Evolutionary conservation across 2,329 filamentous ascomycete species (phyloP), one percentile per base, ranked within the genome.

Genomic region (Mycocentrospora acerina): DNA sequence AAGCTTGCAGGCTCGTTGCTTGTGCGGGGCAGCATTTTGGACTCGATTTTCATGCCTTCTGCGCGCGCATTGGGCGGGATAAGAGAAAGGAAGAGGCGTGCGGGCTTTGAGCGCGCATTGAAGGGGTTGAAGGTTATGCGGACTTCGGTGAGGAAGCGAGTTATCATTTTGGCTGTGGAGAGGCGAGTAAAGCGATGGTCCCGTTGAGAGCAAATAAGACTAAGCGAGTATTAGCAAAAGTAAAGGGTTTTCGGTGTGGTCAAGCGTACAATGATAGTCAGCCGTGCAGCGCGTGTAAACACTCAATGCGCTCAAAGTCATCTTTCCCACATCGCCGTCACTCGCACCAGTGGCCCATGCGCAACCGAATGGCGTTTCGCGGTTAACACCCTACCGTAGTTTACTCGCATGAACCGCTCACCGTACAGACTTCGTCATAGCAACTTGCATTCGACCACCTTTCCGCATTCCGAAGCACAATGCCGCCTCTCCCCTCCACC

Each of bases 121-220:
- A 97, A 97, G 26, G 93, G 91, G 71, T 95, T 95, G 82, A 97
- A 96, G 66, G 82, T 82, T 51, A 89, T 85, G 59, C 79, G 82
- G 59, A 97, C 83, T 66, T 89, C 82, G 67, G 90, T 91, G 68
- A 94, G 80, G 74, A 88, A 93, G 65, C 84, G 83, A 43, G 87
- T 91, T 46, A 93, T 88, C 88, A 93, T 93, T 58, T 61, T 66
- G 65, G 30, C 24, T 44, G 31, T 26, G 18, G 18, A 37, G 36
- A 7, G 30, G 24, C 17, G 29, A 17, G 29, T 17, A 31, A 29
- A 4, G 40, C 4, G 16, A 22, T 27, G 16, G 28, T 25, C 9
- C 12, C 35, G 24, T n/a, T 14, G 19, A 8, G 19, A 26, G 17
- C 15, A 12, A 7, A 29, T 17, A 13, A 5, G 8, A 6, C 4